Evolutionary conservation across 805 yeast species (phyloP).

Genomic region (Wickerhamiella spandovensis): DNA sequence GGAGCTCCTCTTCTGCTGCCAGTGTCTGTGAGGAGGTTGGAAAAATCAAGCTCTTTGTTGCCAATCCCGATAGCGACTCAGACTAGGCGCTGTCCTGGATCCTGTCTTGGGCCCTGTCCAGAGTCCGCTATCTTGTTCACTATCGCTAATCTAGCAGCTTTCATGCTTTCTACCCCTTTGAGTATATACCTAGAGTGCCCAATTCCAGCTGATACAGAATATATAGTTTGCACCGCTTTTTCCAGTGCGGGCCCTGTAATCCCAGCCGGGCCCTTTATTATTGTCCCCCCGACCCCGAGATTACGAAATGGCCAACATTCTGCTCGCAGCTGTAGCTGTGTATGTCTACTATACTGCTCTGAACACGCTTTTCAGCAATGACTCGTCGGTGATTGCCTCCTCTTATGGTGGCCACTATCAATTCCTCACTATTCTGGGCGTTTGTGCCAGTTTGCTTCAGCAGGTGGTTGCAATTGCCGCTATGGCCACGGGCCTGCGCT

Average conservation of each 20-base stretch:
- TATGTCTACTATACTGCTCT: slow-evolving; percentile 12
- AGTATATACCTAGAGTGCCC: no score
- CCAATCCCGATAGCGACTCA: slow-evolving; percentile 23
- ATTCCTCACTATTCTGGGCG: slow-evolving; percentile 23
- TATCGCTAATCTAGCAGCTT: no score
- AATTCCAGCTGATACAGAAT: background rate
- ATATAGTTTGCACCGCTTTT: no score
- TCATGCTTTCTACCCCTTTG: background rate
- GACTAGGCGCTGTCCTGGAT: background rate
- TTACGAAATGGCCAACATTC: background rate
- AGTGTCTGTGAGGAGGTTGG: slow-evolving; percentile 24
- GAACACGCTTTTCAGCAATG: slow-evolving; percentile 7
- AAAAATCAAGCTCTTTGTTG: slow-evolving; percentile 26
- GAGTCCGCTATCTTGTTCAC: no score
- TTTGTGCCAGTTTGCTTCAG: slow-evolving; percentile 15
- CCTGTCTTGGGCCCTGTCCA: no score
- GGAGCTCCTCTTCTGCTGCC: slow-evolving; percentile 17
- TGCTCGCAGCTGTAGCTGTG: background rate
- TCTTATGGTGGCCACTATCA: slow-evolving; percentile 27
- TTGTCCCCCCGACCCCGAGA: no score
- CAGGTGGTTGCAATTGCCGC: slow-evolving; percentile 20
- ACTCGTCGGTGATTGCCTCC: slow-evolving; percentile 8
- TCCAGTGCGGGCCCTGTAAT: no score
- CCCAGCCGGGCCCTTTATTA: no score
- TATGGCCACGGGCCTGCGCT: slow-evolving; percentile 19